These are phyloP conservation scores for Notholithocarpus densiflorus DNA, from an alignment of 306 rosid species.

Conservation along the genomic window DNA sequence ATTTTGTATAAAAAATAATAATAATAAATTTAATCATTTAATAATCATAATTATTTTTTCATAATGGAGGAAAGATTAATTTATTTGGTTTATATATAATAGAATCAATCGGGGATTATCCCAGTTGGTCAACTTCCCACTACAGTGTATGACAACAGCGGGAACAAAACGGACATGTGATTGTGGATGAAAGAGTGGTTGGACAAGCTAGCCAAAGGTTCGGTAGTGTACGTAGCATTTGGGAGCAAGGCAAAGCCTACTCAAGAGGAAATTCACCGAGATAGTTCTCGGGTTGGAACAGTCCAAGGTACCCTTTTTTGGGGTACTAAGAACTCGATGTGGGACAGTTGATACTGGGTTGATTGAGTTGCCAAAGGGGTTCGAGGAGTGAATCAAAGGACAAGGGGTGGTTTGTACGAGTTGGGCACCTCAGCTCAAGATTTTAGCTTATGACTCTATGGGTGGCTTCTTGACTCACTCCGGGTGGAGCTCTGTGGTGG, in stretches of 20 bases:
- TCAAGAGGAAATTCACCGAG: constrained; percentile 24
- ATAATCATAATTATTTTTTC: too few species aligned
- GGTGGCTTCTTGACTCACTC: constrained; percentile 48
- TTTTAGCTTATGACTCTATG: constrained; percentile 30
- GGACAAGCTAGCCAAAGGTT: constrained; percentile 11
- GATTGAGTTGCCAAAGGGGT: constrained; percentile 44
- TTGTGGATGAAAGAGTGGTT: constrained; percentile 9
- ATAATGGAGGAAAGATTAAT: too few species aligned
- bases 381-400: constrained; percentile 39
- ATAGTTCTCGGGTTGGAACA: constrained; percentile 49
- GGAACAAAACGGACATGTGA: constrained; percentile 11
- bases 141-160: constrained; percentile 20
- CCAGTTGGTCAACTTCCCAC: constrained; percentile 28
- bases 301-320: constrained; percentile 49
- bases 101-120: too few species aligned
- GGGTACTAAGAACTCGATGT: constrained; percentile 39
- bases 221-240: constrained; percentile 56
- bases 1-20: too few species aligned
- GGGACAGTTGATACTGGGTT: not conserved
- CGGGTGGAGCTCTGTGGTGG: constrained; percentile 47
- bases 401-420: constrained; percentile 40
- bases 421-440: constrained; percentile 59
- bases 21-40: too few species aligned
- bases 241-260: constrained; percentile 38
- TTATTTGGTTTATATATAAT: too few species aligned